phyloP scores from a whole-genome alignment of 2,329 filamentous ascomycete species.

The Pyrenochaeta sp. region DNA sequence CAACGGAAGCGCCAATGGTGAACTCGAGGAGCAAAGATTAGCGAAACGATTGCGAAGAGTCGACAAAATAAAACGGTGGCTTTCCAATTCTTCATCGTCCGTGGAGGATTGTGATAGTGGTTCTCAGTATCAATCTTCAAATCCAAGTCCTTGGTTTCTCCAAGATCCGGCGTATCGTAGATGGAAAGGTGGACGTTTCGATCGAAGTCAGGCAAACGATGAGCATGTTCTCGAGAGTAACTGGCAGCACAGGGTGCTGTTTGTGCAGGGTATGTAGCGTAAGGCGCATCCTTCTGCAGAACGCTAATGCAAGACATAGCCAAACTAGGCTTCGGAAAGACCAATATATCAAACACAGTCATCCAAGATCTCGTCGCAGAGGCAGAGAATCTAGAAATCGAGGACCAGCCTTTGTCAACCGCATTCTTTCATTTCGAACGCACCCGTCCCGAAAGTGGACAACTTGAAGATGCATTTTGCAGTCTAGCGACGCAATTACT shows the following conservation, averaged over 20 bases:
- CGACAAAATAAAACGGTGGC: slow-evolving; percentile 35
- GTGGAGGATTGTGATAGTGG: slow-evolving; percentile 14
- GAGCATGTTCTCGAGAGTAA: slow-evolving; percentile 14
- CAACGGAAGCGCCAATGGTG: slow-evolving; percentile 6
- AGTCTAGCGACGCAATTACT: slow-evolving; percentile 35
- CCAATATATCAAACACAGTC: slow-evolving; percentile 30
- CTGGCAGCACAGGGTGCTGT: slow-evolving; percentile 40
- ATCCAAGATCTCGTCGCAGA: slow-evolving; percentile 29
- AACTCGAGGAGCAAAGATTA: slow-evolving; percentile 28
- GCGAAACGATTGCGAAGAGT: slow-evolving; percentile 32
- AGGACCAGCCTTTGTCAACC: slow-evolving; percentile 28
- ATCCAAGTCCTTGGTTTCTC: slow-evolving; percentile 39
- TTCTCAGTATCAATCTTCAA: slow-evolving; percentile 14
- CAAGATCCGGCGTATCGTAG: slow-evolving; percentile 24
- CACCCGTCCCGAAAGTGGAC: slow-evolving; percentile 18
- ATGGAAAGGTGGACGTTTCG: slow-evolving; percentile 33
- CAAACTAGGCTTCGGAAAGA: slow-evolving; percentile 41
- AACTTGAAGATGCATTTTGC: slow-evolving; percentile 32
- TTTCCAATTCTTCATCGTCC: slow-evolving; percentile 22
- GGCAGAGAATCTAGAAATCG: slow-evolving; percentile 30
- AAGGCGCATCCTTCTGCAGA: too few species aligned
- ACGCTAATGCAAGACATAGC: slow-evolving; percentile 23
- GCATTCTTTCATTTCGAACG: slow-evolving; percentile 36
- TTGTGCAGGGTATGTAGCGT: slow-evolving; percentile 35
- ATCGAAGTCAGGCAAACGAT: slow-evolving; percentile 26